Percentiles rank a stretch among this genome's conserved stretches.
Conservation (phyloP, 768 basidiomycete genomes). For the Pulveroboletus sp. region DNA sequence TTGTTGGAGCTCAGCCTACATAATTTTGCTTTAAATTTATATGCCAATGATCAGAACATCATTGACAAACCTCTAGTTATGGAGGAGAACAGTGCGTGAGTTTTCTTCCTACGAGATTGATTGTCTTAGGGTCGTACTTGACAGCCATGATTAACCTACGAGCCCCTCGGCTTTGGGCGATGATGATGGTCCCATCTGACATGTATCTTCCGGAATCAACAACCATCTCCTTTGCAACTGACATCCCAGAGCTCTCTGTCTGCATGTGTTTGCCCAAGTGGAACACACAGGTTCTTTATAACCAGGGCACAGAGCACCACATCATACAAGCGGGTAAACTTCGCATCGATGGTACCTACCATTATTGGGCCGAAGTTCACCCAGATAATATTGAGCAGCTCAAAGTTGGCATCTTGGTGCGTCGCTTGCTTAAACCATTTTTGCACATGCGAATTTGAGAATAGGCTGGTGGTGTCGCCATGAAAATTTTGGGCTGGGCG, state of each 20-base stretch:
- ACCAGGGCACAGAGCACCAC: slow-evolving; percentile 52
- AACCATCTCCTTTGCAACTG: slow-evolving; percentile 58
- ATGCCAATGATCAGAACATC: slow-evolving; percentile 95
- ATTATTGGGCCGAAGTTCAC: slow-evolving; percentile 62
- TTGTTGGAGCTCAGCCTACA: slow-evolving; percentile 62
- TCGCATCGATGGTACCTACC: slow-evolving; percentile 63
- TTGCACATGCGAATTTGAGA: slow-evolving; percentile 1
- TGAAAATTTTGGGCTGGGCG: slow-evolving; percentile 81
- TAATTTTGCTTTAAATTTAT: slow-evolving; percentile 74
- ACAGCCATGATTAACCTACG: slow-evolving; percentile 68
- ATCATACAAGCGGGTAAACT: slow-evolving; percentile 58
- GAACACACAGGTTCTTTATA: slow-evolving; percentile 78
- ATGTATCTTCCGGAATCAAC: slow-evolving; percentile 69
- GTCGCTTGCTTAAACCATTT: background rate
- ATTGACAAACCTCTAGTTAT: slow-evolving; percentile 78
- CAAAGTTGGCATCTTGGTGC: slow-evolving; percentile 58
- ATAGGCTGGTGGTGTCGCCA: slow-evolving; percentile 51
- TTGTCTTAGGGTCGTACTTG: background rate
- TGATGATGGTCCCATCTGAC: slow-evolving; percentile 59
- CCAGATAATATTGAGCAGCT: slow-evolving; percentile 77
- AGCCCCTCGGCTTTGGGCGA: slow-evolving; percentile 51
- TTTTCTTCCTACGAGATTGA: background rate
- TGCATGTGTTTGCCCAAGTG: slow-evolving; percentile 76
- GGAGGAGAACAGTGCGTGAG: slow-evolving; percentile 75
- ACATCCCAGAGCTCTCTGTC: slow-evolving; percentile 53